Conservation (phyloP, 306 rosid species). For the Quercus robur region DNA sequence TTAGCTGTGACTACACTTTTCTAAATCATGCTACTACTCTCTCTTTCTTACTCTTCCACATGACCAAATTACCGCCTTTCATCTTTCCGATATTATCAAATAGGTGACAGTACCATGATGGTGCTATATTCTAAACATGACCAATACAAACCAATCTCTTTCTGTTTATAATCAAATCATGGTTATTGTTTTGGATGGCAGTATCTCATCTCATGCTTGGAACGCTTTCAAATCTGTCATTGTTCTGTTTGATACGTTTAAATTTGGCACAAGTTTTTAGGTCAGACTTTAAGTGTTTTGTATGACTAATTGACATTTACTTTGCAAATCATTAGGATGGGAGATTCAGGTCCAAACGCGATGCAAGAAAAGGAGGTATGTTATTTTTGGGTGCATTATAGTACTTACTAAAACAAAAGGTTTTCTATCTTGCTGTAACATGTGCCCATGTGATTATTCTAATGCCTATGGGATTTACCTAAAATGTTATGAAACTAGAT, state of each 20-base stretch:
- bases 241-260: constrained; percentile 6
- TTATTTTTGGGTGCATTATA: background rate
- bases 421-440: background rate
- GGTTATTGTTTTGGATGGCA: background rate
- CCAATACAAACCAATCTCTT: no score
- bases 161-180: background rate
- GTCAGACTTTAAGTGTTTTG: constrained; percentile 12
- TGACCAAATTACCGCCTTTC: no score
- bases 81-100: no score
- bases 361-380: constrained; percentile 95
- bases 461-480: background rate
- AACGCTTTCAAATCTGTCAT: background rate
- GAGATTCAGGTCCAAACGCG: constrained; percentile 96
- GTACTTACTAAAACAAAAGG: background rate
- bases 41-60: no score
- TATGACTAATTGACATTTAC: constrained; percentile 21
- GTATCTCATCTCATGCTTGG: background rate
- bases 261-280: constrained; percentile 18
- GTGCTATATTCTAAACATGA: no score
- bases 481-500: background rate
- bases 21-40: background rate
- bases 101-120: no score
- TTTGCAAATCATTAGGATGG: constrained; percentile 71
- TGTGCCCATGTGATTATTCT: background rate
- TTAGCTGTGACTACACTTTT: background rate